Evolutionary conservation across 257 asterid species (phyloP).

Genomic region (Solanum okadae): DNA sequence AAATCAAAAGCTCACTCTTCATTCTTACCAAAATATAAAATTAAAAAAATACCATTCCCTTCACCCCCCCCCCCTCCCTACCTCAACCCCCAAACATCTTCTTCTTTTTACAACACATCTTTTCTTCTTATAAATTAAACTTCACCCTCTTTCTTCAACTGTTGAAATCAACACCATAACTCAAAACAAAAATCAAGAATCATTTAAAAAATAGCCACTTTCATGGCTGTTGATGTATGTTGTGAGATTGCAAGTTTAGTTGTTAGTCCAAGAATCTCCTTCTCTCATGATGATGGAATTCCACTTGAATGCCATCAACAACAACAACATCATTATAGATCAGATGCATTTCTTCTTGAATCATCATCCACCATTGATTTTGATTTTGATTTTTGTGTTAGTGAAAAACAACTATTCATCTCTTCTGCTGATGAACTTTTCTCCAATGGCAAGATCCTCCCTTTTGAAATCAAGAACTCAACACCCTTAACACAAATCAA

Average conservation of each 20-base stretch:
- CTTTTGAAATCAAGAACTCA: slow-evolving; percentile 38
- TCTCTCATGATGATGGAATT: slow-evolving; percentile 50
- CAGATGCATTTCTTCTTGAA: slow-evolving; percentile 34
- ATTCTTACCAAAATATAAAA: slow-evolving; percentile 14
- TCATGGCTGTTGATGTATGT: slow-evolving; percentile 66
- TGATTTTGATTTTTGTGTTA: slow-evolving; percentile 40
- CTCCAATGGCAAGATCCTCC: slow-evolving; percentile 75
- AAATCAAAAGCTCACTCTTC: slow-evolving; percentile 35
- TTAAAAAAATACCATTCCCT: not conserved
- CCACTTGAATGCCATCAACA: slow-evolving; percentile 24
- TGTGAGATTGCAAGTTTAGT: slow-evolving; percentile 37
- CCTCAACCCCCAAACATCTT: not conserved
- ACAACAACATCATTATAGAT: slow-evolving; percentile 1
- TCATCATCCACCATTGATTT: slow-evolving; percentile 47
- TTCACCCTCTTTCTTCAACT: not conserved
- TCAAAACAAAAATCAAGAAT: not conserved
- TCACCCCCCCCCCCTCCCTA: too few species aligned
- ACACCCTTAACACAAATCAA: not conserved
- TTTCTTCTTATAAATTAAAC: not conserved
- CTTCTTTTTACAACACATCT: slow-evolving; percentile 22
- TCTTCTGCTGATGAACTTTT: slow-evolving; percentile 83
- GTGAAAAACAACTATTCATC: slow-evolving; percentile 11
- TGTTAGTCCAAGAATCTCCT: slow-evolving; percentile 63
- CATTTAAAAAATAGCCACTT: not conserved
- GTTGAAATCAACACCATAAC: not conserved